phyloP scores from a whole-genome alignment of 2,329 filamentous ascomycete species.

The Rugonectria rugulosa region DNA sequence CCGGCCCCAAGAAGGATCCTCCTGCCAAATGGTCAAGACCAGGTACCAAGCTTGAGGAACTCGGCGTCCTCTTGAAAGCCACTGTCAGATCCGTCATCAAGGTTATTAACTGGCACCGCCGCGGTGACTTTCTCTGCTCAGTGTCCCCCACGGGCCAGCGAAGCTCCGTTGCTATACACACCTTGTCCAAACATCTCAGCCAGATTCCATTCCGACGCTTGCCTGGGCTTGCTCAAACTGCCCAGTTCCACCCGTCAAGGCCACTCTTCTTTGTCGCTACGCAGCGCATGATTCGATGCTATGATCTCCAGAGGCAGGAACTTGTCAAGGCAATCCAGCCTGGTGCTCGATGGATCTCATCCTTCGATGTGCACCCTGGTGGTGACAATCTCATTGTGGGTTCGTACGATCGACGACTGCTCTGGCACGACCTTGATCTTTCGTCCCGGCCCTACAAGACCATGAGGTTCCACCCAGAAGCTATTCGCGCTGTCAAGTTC shows the following conservation, averaged over 20 bases:
- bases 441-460: constrained; percentile 94
- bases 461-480: constrained; percentile 90
- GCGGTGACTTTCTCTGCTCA: constrained; percentile 92
- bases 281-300: constrained; percentile 89
- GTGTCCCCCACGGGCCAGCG: constrained; percentile 82
- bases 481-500: constrained; percentile 88
- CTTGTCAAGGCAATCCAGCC: constrained; percentile 93
- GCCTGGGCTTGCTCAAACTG: constrained; percentile 81
- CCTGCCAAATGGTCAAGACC: constrained; percentile 87
- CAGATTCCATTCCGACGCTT: constrained; percentile 88
- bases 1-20: constrained; percentile 72
- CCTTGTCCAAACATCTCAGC: constrained; percentile 90
- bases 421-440: constrained; percentile 97
- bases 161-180: constrained; percentile 91
- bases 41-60: constrained; percentile 73
- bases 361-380: constrained; percentile 89
- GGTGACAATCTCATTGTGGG: constrained; percentile 95
- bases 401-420: constrained; percentile 89
- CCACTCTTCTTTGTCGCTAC: constrained; percentile 97
- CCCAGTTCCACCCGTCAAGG: constrained; percentile 92
- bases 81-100: constrained; percentile 85
- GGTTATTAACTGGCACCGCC: constrained; percentile 90
- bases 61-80: constrained; percentile 80
- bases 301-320: constrained; percentile 91
- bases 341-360: constrained; percentile 91